Evolutionary conservation across 257 asterid species (phyloP).

Genomic region (Cruciata laevipes): DNA sequence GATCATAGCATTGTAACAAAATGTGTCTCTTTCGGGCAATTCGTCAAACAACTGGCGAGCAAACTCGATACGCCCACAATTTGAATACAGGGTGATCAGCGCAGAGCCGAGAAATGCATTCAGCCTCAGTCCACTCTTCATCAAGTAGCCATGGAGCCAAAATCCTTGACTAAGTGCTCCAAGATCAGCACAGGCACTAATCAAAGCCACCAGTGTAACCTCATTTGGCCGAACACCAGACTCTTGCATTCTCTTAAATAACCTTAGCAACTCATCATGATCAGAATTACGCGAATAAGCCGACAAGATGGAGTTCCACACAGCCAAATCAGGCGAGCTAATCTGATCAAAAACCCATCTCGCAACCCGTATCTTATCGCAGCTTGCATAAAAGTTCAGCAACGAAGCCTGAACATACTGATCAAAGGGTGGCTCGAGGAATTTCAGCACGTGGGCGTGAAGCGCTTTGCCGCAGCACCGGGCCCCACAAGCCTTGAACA

Average conservation of each 20-base stretch:
- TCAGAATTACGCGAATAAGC: constrained; percentile 43
- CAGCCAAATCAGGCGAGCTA: constrained; percentile 53
- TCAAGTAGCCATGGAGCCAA: constrained; percentile 49
- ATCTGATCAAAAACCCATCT: constrained; percentile 48
- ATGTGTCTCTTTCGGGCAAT: constrained; percentile 37
- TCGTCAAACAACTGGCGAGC: constrained; percentile 42
- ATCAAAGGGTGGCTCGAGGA: constrained; percentile 42
- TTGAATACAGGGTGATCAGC: constrained; percentile 46
- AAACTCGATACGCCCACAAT: constrained; percentile 45
- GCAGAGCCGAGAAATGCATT: constrained; percentile 50
- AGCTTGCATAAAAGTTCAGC: constrained; percentile 58
- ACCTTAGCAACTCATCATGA: constrained; percentile 31
- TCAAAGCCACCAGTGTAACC: constrained; percentile 44
- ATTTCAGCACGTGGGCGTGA: constrained; percentile 62
- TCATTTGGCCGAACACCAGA: constrained; percentile 44
- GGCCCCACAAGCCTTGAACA: constrained; percentile 58
- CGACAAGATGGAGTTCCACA: constrained; percentile 64
- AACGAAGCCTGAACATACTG: constrained; percentile 60
- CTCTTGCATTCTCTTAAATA: constrained; percentile 51
- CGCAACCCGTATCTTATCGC: constrained; percentile 40
- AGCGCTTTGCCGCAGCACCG: constrained; percentile 46
- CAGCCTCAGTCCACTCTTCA: constrained; percentile 32
- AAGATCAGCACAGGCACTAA: constrained; percentile 53
- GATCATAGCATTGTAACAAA: constrained; percentile 67
- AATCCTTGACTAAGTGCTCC: constrained; percentile 55